Evolutionary conservation across 495 filamentous ascomycete genomes (phyloP), one percentile per base, ranked within the genome.

Genomic region (Tuber calosporum): DNA sequence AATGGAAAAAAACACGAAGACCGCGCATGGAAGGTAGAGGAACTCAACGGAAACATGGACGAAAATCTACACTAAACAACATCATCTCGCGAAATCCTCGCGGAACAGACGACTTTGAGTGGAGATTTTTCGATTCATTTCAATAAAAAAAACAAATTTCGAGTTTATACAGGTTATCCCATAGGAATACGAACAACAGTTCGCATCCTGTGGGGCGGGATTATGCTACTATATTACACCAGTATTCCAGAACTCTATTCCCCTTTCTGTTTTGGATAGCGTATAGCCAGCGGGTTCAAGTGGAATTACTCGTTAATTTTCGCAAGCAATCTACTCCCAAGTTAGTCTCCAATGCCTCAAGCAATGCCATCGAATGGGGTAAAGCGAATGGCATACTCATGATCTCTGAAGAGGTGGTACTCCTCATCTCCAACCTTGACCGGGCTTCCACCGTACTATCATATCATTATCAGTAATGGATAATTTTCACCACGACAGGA

Each of bases 381-480:
- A 13, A 68, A 71, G 30, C 30, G 26, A 34, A 62, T 62, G 70
- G 88, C 92, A 82, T 89, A 97, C 95, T 99, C 95, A 84, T 92
- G 90, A 84, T 99, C 95, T 79, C 94, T 87, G 90, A 96, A 99
- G 72, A 99, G 90, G 74, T 90, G 89, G 85, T 89, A 98, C 86
- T 98, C 95, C 76, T 97, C 92, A 76, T 98, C 94, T 75, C 94
- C 94, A 79, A 98, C 93, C 88, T 97, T 97, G 83, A 99, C 88
- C 71, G 96, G 90, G 82, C 91, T 93, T 72, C 95, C 95, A 83
- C 95, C 95, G 82, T 91, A 99, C 95, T 99, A 77, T 75, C 77
- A 36, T 20, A 73, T 30, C 17, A 73, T 39, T n/a, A 20, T 39
- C 45, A 69, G 53, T 40, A 62, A 45, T 68, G 36, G 74, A 53